Evolutionary conservation across 2,329 filamentous ascomycete species (phyloP).

Genomic region (Beauveria australis): DNA sequence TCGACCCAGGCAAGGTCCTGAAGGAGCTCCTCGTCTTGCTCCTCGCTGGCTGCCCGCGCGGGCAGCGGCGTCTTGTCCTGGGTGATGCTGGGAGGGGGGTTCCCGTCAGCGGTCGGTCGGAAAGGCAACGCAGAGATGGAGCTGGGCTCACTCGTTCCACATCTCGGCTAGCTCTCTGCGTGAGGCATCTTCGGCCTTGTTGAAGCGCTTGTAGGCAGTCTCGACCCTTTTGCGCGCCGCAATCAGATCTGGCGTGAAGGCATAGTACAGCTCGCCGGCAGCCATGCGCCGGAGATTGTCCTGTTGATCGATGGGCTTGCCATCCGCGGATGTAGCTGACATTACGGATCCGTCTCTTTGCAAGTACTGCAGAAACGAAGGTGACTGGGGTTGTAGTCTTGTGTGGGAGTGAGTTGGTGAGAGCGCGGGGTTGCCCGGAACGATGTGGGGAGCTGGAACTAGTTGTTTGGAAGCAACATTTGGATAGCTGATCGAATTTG

Average conservation of each 20-base stretch:
- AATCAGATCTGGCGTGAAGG: slow-evolving; percentile 60
- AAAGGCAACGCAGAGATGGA: neutral
- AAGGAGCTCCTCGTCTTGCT: slow-evolving; percentile 57
- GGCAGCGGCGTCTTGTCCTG: slow-evolving; percentile 56
- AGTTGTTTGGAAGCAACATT: no score
- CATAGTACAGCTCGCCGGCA: slow-evolving; percentile 61
- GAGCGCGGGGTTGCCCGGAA: no score
- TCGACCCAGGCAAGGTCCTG: slow-evolving; percentile 59
- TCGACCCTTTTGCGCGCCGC: slow-evolving; percentile 53
- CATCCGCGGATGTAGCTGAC: slow-evolving; percentile 7
- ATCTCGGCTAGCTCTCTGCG: slow-evolving; percentile 56
- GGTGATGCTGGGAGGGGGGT: slow-evolving; percentile 41
- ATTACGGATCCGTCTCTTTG: neutral
- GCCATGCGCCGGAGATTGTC: slow-evolving; percentile 49
- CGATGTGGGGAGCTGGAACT: no score
- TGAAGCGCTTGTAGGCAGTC: slow-evolving; percentile 53
- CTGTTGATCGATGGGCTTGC: slow-evolving; percentile 12
- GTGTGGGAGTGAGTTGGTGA: no score
- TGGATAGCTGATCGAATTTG: no score
- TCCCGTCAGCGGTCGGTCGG: neutral
- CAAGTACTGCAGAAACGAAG: no score
- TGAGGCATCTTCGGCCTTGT: slow-evolving; percentile 48
- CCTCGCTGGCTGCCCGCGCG: slow-evolving; percentile 41
- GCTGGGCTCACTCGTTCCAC: slow-evolving; percentile 56
- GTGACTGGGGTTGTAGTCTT: no score